Conservation (phyloP, 2,329 filamentous ascomycete species). For the Dothideomycetidae sp. region DNA sequence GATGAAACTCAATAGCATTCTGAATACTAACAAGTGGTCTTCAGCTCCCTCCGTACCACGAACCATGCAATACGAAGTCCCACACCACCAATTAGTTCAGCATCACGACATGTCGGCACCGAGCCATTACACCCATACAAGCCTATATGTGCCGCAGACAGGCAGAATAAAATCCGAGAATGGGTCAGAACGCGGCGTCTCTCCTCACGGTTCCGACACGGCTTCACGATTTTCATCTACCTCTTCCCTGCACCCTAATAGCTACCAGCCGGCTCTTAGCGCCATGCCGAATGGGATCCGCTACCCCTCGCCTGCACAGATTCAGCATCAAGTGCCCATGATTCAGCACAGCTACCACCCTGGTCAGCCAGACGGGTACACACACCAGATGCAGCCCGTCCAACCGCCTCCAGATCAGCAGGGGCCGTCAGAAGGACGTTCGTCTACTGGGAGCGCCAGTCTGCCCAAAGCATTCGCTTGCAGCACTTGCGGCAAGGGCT, state of each 20-base stretch:
- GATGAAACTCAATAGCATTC: slow-evolving; percentile 24
- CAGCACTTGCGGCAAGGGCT: slow-evolving; percentile 77
- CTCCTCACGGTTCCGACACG: slow-evolving; percentile 41
- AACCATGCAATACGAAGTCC: slow-evolving; percentile 28
- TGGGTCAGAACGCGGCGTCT: slow-evolving; percentile 44
- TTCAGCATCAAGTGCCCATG: slow-evolving; percentile 36
- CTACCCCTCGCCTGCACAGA: slow-evolving; percentile 39
- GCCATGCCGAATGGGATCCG: slow-evolving; percentile 38
- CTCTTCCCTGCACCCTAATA: slow-evolving; percentile 35
- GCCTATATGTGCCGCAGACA: slow-evolving; percentile 35
- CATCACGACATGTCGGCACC: slow-evolving; percentile 15
- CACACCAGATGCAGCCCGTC: slow-evolving; percentile 27
- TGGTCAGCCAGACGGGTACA: slow-evolving; percentile 23
- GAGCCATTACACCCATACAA: slow-evolving; percentile 25
- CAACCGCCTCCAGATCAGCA: slow-evolving; percentile 25
- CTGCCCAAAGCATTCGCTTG: slow-evolving; percentile 72
- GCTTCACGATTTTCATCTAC: slow-evolving; percentile 44
- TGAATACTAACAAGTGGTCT: slow-evolving; percentile 25
- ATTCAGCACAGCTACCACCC: slow-evolving; percentile 42
- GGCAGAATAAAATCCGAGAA: slow-evolving; percentile 42
- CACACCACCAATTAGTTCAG: slow-evolving; percentile 19
- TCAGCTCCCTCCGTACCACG: slow-evolving; percentile 18
- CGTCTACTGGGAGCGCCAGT: slow-evolving; percentile 31
- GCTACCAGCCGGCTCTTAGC: slow-evolving; percentile 34
- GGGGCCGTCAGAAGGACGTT: slow-evolving; percentile 21